Percentiles rank a stretch among this genome's conserved stretches.
phyloP scores from a whole-genome alignment of 768 basidiomycete species.

The Paxillus involutus region DNA sequence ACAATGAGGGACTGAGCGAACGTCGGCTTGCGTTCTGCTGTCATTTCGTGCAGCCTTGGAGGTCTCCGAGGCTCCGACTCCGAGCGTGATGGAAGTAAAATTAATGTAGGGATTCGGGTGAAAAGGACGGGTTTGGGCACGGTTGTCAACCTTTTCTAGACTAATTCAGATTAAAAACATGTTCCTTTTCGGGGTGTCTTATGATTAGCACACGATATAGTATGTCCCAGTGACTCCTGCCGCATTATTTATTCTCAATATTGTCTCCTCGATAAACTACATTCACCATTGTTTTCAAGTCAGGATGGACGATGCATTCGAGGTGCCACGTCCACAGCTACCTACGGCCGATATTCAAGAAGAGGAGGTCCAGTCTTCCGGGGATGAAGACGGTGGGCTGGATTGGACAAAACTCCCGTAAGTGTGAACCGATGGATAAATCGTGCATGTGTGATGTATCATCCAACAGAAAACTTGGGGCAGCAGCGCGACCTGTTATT shows the following conservation, averaged over 20 bases:
- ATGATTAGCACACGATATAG: not conserved
- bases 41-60: conserved; percentile 20
- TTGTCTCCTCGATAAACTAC: not conserved
- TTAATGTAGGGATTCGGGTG: not conserved
- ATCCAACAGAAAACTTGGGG: conserved; percentile 19
- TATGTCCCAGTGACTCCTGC: no score
- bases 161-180: not conserved
- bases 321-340: conserved; percentile 33
- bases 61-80: not conserved
- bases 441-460: conserved; percentile 4
- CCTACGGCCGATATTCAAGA: conserved; percentile 12
- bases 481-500: conserved; percentile 62
- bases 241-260: not conserved
- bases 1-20: conserved; percentile 50
- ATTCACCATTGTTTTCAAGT: not conserved
- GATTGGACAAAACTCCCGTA: conserved; percentile 83
- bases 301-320: conserved; percentile 63
- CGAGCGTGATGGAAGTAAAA: not conserved
- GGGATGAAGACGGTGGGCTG: conserved; percentile 73
- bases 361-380: conserved; percentile 52
- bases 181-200: not conserved
- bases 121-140: not conserved
- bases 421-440: conserved; percentile 12
- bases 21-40: conserved; percentile 34
- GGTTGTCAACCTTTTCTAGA: no score